phyloP scores from a whole-genome alignment of 2,329 filamentous ascomycete genomes.

The Phialocephala subalpina region DNA sequence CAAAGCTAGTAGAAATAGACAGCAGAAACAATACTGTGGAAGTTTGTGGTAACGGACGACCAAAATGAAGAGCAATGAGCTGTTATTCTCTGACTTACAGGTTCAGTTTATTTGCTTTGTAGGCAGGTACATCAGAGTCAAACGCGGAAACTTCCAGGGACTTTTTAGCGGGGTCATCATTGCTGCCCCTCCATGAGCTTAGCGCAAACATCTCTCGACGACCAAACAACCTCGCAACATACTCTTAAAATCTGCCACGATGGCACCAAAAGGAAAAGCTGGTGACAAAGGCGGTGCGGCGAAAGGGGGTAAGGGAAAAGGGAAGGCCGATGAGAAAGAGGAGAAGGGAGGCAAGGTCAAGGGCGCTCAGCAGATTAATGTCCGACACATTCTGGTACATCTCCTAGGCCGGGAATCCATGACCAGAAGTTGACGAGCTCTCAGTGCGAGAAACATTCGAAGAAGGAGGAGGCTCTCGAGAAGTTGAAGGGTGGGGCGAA shows the following conservation, averaged over 20 bases:
- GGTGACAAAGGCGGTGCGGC: conserved; percentile 38
- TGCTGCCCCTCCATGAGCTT: conserved; percentile 22
- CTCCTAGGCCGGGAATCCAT: background rate
- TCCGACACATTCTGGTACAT: conserved; percentile 67
- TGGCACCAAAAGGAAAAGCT: conserved; percentile 43
- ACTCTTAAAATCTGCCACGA: conserved; percentile 21
- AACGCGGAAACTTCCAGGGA: conserved; percentile 1
- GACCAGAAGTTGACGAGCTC: conserved; percentile 24
- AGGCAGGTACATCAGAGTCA: background rate
- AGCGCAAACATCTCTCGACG: conserved; percentile 9
- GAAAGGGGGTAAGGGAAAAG: conserved; percentile 46
- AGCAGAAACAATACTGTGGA: background rate
- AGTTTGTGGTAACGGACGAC: background rate
- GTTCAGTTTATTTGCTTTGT: background rate
- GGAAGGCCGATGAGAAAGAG: conserved; percentile 49
- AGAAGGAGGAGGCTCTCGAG: conserved; percentile 77
- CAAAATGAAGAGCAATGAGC: background rate
- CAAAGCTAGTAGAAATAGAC: background rate
- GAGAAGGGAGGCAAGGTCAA: conserved; percentile 56
- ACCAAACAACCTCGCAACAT: background rate
- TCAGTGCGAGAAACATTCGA: conserved; percentile 77
- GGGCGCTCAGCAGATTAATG: conserved; percentile 74
- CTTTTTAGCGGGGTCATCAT: conserved; percentile 22
- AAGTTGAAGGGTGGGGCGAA: conserved; percentile 72
- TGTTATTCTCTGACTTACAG: background rate